phyloP scores from a whole-genome alignment of 768 basidiomycete species.

The Daedaleopsis sinensis region DNA sequence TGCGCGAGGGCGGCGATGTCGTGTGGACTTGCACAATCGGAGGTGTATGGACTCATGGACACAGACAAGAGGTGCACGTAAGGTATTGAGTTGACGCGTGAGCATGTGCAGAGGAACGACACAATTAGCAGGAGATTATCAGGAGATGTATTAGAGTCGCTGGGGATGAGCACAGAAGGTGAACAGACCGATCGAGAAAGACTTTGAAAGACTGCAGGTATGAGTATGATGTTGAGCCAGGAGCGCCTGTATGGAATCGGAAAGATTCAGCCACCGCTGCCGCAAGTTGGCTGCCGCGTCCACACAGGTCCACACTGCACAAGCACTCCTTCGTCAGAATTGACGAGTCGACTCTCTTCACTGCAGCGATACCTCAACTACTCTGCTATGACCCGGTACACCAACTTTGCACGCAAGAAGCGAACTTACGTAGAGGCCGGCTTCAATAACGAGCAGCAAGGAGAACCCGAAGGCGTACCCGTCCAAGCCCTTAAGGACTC shows the following conservation, averaged over 20 bases:
- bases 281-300: no score
- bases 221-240: no score
- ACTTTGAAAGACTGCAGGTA: no score
- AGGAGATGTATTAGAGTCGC: no score
- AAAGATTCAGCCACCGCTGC: no score
- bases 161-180: no score
- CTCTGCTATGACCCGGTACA: constrained; percentile 67
- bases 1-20: neutral
- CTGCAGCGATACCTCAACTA: neutral
- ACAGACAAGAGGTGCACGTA: constrained; percentile 1
- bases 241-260: neutral
- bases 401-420: constrained; percentile 79
- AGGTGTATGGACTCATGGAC: constrained; percentile 2
- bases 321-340: neutral
- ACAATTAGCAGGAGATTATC: no score
- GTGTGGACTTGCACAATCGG: constrained; percentile 1
- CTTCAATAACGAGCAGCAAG: constrained; percentile 37
- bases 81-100: constrained; percentile 2
- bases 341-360: no score
- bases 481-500: neutral
- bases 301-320: no score
- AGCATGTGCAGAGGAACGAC: constrained; percentile 1
- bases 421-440: constrained; percentile 71
- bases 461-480: constrained; percentile 16
- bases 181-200: no score